Percentiles rank a stretch among this genome's conserved stretches.
Conservation (phyloP, 495 filamentous ascomycete species). For the Lasiosphaeris hirsuta region DNA sequence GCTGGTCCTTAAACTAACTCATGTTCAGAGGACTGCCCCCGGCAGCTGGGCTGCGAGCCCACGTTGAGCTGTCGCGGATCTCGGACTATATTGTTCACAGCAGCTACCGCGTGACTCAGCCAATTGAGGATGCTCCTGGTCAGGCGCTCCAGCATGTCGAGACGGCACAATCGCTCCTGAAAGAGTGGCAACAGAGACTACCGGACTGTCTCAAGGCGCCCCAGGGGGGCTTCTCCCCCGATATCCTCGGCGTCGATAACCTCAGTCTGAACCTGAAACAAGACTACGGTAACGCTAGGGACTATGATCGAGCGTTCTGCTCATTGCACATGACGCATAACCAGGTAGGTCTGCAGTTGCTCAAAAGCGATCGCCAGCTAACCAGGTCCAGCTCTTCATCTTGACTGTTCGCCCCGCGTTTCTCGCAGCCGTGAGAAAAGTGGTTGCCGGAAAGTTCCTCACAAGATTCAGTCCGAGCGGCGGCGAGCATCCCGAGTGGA, state of each 20-base stretch:
- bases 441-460: slow-evolving; percentile 18
- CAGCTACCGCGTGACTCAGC: slow-evolving; percentile 27
- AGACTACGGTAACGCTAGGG: not conserved
- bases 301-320: slow-evolving; percentile 29
- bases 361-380: not conserved
- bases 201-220: not conserved
- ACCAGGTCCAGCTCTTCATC: slow-evolving; percentile 33
- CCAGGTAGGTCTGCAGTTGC: slow-evolving; percentile 25
- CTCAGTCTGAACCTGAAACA: too few relatives aligned
- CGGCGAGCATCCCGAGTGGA: slow-evolving; percentile 8
- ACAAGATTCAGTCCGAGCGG: too few relatives aligned
- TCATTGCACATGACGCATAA: slow-evolving; percentile 44
- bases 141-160: slow-evolving; percentile 17
- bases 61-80: slow-evolving; percentile 37
- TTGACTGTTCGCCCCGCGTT: slow-evolving; percentile 39
- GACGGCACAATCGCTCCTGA: slow-evolving; percentile 22
- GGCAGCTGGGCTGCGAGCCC: slow-evolving; percentile 32
- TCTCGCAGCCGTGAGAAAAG: slow-evolving; percentile 36
- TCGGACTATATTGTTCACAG: slow-evolving; percentile 37
- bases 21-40: slow-evolving; percentile 29
- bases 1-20: not conserved
- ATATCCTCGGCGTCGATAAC: too few relatives aligned
- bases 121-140: not conserved
- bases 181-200: slow-evolving; percentile 19
- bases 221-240: not conserved